These are phyloP conservation scores for Corymbia maculata DNA, from an alignment of 345 rosid species.

Conservation along the genomic window DNA sequence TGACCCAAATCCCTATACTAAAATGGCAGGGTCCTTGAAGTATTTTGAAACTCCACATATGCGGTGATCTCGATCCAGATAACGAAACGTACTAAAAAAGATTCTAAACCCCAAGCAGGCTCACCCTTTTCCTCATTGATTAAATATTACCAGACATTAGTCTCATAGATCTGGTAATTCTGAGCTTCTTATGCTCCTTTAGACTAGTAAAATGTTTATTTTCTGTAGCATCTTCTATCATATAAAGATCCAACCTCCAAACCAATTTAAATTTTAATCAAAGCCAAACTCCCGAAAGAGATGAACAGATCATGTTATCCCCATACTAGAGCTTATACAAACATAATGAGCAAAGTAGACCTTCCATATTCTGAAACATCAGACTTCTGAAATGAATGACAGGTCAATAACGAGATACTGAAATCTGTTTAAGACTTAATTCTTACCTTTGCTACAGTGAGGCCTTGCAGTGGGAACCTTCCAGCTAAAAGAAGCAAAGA, in stretches of 20 bases:
- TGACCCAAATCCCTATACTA: background rate
- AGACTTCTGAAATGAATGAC: background rate
- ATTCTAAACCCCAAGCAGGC: background rate
- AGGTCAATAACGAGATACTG: background rate
- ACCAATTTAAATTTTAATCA: background rate
- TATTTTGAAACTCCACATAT: background rate
- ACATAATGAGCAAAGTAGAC: background rate
- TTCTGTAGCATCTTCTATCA: background rate
- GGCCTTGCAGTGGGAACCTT: background rate
- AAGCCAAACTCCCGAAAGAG: background rate
- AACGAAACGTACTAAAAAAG: background rate
- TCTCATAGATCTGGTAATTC: background rate
- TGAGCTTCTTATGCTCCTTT: background rate
- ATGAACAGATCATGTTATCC: background rate
- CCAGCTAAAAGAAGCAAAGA: background rate
- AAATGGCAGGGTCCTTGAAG: background rate
- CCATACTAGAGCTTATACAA: background rate
- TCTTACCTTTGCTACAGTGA: background rate
- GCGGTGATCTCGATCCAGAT: background rate
- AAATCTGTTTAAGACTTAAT: background rate
- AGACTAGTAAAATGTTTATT: background rate
- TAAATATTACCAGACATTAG: background rate
- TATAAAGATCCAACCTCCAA: background rate
- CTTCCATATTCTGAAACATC: background rate
- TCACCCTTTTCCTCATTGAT: background rate